A percentile compares a stretch with the other conserved stretches of the same genome.
Evolutionary conservation across 306 rosid genomes (phyloP).

Genomic region (Fragaria nilgerrensis): DNA sequence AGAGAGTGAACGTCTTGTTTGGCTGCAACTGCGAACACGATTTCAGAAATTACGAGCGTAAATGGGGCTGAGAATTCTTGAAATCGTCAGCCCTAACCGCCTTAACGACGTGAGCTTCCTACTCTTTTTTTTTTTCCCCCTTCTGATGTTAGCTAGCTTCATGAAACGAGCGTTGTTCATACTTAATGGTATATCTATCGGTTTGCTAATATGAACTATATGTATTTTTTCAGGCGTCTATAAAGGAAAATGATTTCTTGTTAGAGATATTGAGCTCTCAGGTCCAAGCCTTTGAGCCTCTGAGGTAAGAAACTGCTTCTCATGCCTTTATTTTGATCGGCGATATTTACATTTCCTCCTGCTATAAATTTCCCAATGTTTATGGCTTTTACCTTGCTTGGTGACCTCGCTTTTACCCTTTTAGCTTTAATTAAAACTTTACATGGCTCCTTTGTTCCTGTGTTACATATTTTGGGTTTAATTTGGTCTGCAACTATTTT

Average conservation of each 20-base stretch:
- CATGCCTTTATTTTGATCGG: background rate
- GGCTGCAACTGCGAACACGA: slow-evolving; percentile 14
- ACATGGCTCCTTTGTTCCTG: slow-evolving; percentile 14
- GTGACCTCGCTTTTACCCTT: slow-evolving; percentile 13
- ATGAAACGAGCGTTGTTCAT: background rate
- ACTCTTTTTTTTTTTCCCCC: too few species aligned
- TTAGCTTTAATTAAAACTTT: slow-evolving; percentile 22
- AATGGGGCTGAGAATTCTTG: slow-evolving; percentile 14
- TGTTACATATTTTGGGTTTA: background rate
- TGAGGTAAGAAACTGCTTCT: slow-evolving; percentile 7
- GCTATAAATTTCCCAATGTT: background rate
- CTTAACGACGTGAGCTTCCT: slow-evolving; percentile 2
- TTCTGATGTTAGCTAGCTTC: background rate
- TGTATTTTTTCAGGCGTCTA: slow-evolving; percentile 5
- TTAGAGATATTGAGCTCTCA: slow-evolving; percentile 18
- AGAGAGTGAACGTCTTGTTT: slow-evolving; percentile 20
- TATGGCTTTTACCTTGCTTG: background rate
- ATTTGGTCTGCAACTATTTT: background rate
- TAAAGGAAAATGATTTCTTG: background rate
- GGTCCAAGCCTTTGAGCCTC: background rate
- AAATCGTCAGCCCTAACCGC: slow-evolving; percentile 21
- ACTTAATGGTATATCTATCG: background rate
- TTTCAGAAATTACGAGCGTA: background rate
- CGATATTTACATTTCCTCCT: background rate
- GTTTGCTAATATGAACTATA: background rate